Evolutionary conservation across 441 rosid species (phyloP), one percentile per base, ranked within the genome.

Genomic region (Erodium texanum): DNA sequence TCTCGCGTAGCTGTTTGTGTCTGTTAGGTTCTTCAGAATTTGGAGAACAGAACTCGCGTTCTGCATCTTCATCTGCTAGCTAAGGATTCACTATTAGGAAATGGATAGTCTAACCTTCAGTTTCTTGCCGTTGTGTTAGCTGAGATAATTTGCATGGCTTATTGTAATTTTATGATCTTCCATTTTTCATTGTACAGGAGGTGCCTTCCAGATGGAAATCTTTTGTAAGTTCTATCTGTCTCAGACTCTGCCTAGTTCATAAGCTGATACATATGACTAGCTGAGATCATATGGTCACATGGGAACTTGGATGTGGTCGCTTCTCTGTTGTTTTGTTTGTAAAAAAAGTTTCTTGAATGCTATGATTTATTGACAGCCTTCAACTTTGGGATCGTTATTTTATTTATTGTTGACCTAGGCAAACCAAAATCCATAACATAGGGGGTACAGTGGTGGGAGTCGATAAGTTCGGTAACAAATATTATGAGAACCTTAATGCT

Each of bases 391-490:
- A 63, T 69, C 43, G n/a, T 15, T 43, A 24, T 22, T 61, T 8
- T 24, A 15, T 38, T 56, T 24, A 52, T 67, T 68, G 5, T 62
- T 77, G 74, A 70, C 73, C 1, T 62, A 94, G 99, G 89, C 96
- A 92, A 84, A 94, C 99, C 69, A 94, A 89, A 75, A 81, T 94
- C 77, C 99, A 94, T 78, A 86, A 83, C 74, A 84, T 87, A 36
- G 98, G 99, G 70, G 98, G 93, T 45, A 86, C 84, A 5, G 82
- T 89, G 62, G 86, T 89, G 68, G 99, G 98, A 23, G 86, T 88
- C 38, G 98, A 94, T 82, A 94, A 87, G 76, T 81, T 87, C 24
- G 98, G 99, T 63, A 94, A 94, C 73, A 92, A 92, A 81, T 94
- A 92, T 77, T 92, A 88, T 67, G 84, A 89, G 89, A 94, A 77